Conservation (phyloP, 1,139 yeast species). For the Debaryomyces robertsiae region DNA sequence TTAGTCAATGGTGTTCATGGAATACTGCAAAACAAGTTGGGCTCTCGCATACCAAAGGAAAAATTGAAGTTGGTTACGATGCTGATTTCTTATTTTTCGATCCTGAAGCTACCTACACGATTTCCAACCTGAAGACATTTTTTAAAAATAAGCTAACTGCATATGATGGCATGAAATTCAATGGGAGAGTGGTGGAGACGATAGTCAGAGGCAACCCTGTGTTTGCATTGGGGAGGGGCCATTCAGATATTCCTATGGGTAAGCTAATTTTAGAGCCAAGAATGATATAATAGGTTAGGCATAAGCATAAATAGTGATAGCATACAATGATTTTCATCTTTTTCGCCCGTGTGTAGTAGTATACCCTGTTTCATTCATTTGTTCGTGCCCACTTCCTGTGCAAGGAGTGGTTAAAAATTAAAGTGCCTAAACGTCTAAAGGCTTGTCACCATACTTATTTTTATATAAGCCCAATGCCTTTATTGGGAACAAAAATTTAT, state of each 20-base stretch:
- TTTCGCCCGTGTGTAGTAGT: too few relatives aligned
- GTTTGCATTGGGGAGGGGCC: constrained; percentile 61
- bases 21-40: constrained; percentile 90
- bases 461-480: constrained; percentile 86
- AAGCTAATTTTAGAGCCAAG: constrained; percentile 61
- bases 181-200: constrained; percentile 78
- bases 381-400: too few relatives aligned
- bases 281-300: constrained; percentile 7
- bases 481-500: constrained; percentile 85
- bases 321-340: too few relatives aligned
- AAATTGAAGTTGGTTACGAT: constrained; percentile 70
- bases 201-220: constrained; percentile 73
- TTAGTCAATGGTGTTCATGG: constrained; percentile 75
- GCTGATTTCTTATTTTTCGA: constrained; percentile 88
- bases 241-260: constrained; percentile 58
- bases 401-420: too few relatives aligned
- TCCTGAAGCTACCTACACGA: constrained; percentile 54
- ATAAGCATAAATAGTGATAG: too few relatives aligned
- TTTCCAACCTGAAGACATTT: constrained; percentile 60
- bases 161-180: constrained; percentile 67
- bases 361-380: too few relatives aligned
- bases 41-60: constrained; percentile 70
- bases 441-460: constrained; percentile 31
- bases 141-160: constrained; percentile 90
- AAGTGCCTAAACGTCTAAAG: background rate